phyloP scores from a whole-genome alignment of 495 filamentous ascomycete genomes.

The Daldinia vernicosa region DNA sequence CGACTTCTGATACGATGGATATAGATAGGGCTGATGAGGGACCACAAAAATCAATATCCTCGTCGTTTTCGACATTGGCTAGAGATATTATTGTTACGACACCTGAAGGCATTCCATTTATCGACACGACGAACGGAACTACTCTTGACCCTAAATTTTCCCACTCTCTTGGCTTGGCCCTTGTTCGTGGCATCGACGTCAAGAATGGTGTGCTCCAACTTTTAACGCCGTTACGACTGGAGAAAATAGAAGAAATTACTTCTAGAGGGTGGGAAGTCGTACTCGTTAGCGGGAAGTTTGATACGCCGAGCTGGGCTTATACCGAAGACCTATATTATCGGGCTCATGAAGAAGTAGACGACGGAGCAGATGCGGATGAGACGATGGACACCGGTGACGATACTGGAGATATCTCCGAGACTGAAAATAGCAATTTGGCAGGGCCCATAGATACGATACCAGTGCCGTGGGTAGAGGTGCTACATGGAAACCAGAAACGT shows the following conservation, averaged over 20 bases:
- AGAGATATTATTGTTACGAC: conserved; percentile 24
- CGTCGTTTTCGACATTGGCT: conserved; percentile 14
- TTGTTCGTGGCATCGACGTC: conserved; percentile 65
- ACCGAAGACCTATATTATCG: conserved; percentile 57
- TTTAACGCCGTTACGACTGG: conserved; percentile 57
- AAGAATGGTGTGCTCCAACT: conserved; percentile 57
- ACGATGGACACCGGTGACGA: conserved; percentile 36
- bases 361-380: conserved; percentile 31
- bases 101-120: conserved; percentile 52
- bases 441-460: conserved; percentile 32
- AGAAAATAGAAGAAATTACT: conserved; percentile 43
- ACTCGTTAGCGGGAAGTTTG: conserved; percentile 66
- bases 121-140: conserved; percentile 50
- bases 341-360: conserved; percentile 31
- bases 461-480: conserved; percentile 61
- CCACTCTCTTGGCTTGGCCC: conserved; percentile 58
- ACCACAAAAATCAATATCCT: not conserved
- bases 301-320: conserved; percentile 67
- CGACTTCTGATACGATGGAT: conserved; percentile 20
- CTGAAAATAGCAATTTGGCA: conserved; percentile 9
- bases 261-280: conserved; percentile 53
- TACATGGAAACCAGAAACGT: conserved; percentile 59
- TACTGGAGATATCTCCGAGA: conserved; percentile 17
- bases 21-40: conserved; percentile 23
- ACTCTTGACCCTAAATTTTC: conserved; percentile 58